phyloP scores from a whole-genome alignment of 192 early-diverging fungal species.

The Coemansia guatemalensis region DNA sequence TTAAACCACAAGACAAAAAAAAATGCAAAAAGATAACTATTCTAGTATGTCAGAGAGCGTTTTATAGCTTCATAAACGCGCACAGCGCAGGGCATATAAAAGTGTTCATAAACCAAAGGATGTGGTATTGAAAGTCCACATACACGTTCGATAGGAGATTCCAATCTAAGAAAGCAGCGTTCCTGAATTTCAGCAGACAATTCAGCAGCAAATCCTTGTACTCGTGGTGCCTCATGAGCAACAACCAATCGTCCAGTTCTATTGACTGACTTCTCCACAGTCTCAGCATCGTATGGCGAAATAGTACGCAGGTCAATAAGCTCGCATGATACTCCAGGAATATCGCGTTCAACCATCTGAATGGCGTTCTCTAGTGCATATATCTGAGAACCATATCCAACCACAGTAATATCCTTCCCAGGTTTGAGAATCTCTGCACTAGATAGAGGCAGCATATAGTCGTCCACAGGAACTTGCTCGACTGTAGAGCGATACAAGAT shows the following conservation, averaged over 20 bases:
- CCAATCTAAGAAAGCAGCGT: constrained; percentile 85
- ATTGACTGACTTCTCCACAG: constrained; percentile 84
- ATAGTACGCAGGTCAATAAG: constrained; percentile 92
- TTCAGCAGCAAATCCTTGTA: constrained; percentile 88
- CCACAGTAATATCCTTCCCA: constrained; percentile 86
- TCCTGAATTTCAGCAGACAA: constrained; percentile 88
- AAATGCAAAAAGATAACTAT: no score
- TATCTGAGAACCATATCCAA: constrained; percentile 91
- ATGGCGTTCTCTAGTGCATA: constrained; percentile 93
- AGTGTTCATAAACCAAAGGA: constrained; percentile 89
- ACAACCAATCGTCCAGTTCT: constrained; percentile 92
- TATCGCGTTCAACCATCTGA: constrained; percentile 77
- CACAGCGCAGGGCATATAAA: constrained; percentile 87
- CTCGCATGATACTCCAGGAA: constrained; percentile 85
- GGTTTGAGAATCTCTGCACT: constrained; percentile 87
- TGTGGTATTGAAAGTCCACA: constrained; percentile 90
- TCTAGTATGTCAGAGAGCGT: constrained; percentile 67
- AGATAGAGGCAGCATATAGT: constrained; percentile 87
- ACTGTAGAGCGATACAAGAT: constrained; percentile 93
- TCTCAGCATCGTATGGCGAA: constrained; percentile 89
- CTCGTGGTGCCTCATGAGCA: constrained; percentile 91
- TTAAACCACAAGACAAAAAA: no score
- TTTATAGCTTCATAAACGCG: constrained; percentile 88
- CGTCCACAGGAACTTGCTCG: constrained; percentile 90
- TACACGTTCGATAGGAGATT: constrained; percentile 88